phyloP scores from a whole-genome alignment of 345 rosid species.

The Hevea brasiliensis region DNA sequence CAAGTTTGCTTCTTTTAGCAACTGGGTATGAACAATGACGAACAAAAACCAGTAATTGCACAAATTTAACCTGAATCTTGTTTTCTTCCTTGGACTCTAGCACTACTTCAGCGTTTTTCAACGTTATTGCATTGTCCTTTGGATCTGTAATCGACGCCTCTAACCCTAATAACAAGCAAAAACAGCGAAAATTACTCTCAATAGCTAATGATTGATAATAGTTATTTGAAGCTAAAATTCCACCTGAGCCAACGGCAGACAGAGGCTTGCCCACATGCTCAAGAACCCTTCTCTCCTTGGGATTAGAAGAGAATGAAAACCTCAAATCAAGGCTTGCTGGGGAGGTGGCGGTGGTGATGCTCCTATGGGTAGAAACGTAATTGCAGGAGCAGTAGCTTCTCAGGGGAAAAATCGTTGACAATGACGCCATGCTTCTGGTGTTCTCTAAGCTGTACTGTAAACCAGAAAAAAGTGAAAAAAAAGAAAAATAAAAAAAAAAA shows the following conservation, averaged over 20 bases:
- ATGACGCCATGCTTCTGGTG: conserved; percentile 7
- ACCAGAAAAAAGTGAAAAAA: too few species aligned
- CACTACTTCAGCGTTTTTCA: conserved; percentile 47
- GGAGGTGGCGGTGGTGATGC: background rate
- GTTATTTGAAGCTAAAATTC: background rate
- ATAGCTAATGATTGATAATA: background rate
- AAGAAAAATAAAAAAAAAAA: too few species aligned
- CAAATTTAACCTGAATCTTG: conserved; percentile 44
- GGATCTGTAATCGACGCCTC: conserved; percentile 53
- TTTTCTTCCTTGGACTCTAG: conserved; percentile 47
- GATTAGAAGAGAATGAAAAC: conserved; percentile 14
- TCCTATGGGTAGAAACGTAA: background rate
- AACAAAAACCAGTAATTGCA: background rate
- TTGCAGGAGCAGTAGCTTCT: background rate
- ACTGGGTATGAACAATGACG: background rate
- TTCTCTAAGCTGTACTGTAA: background rate
- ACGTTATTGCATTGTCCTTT: conserved; percentile 37
- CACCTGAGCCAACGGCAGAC: conserved; percentile 53
- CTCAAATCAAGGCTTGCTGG: conserved; percentile 9
- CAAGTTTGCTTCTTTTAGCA: background rate
- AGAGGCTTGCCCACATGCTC: conserved; percentile 29
- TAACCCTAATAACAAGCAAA: conserved; percentile 33
- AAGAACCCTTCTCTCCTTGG: conserved; percentile 4
- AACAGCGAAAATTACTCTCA: background rate
- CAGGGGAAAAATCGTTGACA: background rate